Percentiles rank a stretch among this genome's conserved stretches.
phyloP scores from a whole-genome alignment of 2,329 filamentous ascomycete genomes.

The Hypoxylon rubiginosum region DNA sequence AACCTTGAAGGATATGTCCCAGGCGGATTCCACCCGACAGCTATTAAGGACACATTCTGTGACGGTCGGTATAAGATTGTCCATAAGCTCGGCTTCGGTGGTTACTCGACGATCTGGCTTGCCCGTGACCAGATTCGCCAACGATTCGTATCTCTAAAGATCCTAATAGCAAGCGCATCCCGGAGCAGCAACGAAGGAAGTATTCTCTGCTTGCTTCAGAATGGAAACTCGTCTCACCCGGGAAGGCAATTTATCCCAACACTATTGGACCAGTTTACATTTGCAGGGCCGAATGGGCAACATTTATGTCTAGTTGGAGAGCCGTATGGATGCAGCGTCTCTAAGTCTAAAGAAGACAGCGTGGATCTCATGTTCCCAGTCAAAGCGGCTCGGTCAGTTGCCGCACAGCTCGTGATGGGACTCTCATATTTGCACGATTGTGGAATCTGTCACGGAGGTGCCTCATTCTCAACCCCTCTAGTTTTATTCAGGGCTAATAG shows the following conservation, averaged over 20 bases:
- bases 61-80: constrained; percentile 26
- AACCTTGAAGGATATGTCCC: too few relatives aligned
- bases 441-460: constrained; percentile 40
- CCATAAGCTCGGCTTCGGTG: neutral
- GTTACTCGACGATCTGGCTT: constrained; percentile 39
- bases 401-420: constrained; percentile 39
- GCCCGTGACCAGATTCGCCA: constrained; percentile 50
- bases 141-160: neutral
- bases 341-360: neutral
- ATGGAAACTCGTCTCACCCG: too few relatives aligned
- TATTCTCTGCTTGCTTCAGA: too few relatives aligned
- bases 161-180: too few relatives aligned
- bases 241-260: constrained; percentile 41
- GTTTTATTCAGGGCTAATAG: constrained; percentile 3
- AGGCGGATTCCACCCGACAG: too few relatives aligned
- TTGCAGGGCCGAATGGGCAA: constrained; percentile 36
- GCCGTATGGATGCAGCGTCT: constrained; percentile 26
- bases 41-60: too few relatives aligned
- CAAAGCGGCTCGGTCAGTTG: constrained; percentile 37
- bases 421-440: constrained; percentile 24
- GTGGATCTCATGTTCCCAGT: constrained; percentile 31
- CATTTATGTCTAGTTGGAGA: constrained; percentile 35
- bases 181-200: too few relatives aligned
- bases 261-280: constrained; percentile 35
- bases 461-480: constrained; percentile 12